Conservation (phyloP, 1,139 yeast genomes). For the Geotrichum klebahnii region DNA sequence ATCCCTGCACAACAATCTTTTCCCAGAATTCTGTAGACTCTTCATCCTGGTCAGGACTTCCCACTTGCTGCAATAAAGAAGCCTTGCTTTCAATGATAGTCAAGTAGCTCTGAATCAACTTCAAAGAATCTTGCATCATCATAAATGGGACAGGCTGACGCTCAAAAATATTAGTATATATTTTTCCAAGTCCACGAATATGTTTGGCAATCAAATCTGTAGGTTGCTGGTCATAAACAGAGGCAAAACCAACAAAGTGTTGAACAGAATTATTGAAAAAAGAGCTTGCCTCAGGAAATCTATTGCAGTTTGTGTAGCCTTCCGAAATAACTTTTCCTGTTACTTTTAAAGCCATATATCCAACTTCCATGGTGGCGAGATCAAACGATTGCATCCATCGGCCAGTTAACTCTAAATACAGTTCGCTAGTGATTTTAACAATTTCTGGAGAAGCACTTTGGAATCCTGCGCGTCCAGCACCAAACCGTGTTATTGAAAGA, state of each 20-base stretch:
- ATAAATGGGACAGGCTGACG: slow-evolving; percentile 69
- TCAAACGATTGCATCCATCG: slow-evolving; percentile 49
- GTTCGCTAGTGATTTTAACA: slow-evolving; percentile 54
- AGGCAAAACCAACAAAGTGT: slow-evolving; percentile 57
- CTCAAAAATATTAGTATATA: slow-evolving; percentile 55
- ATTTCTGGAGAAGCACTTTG: slow-evolving; percentile 65
- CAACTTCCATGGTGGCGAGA: slow-evolving; percentile 55
- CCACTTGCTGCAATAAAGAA: slow-evolving; percentile 48
- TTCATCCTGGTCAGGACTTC: slow-evolving; percentile 32
- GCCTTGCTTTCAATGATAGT: slow-evolving; percentile 62
- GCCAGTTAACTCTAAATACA: slow-evolving; percentile 57
- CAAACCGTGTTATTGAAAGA: slow-evolving; percentile 71
- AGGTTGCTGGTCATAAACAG: slow-evolving; percentile 49
- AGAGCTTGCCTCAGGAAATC: slow-evolving; percentile 54
- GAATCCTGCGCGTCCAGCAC: slow-evolving; percentile 74
- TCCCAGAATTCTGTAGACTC: slow-evolving; percentile 71
- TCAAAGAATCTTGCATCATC: slow-evolving; percentile 59
- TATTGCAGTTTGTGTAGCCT: slow-evolving; percentile 68
- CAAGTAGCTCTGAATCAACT: slow-evolving; percentile 56
- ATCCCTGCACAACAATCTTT: slow-evolving; percentile 64
- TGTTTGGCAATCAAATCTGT: slow-evolving; percentile 64
- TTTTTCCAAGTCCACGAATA: slow-evolving; percentile 69
- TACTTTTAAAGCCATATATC: slow-evolving; percentile 72
- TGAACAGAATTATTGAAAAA: slow-evolving; percentile 55
- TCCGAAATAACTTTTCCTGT: slow-evolving; percentile 70